Base-by-base conservation (phyloP, 2,329 filamentous ascomycete species). In the Didymella keratinophila region DNA sequence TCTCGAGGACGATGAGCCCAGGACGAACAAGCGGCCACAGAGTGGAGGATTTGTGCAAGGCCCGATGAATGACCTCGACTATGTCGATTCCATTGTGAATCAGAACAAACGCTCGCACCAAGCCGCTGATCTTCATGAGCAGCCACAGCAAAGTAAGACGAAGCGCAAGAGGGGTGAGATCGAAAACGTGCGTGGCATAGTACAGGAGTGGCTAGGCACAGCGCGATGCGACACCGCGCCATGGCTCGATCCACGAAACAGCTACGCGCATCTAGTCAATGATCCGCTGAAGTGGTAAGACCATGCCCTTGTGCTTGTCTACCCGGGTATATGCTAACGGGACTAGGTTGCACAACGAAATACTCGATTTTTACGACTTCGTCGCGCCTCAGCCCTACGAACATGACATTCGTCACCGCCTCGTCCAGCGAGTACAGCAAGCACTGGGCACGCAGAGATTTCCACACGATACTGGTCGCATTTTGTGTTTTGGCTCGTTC, bases 401-500 rank as follows among this genome's bases (percentile, higher is more conserved):
- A 76, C 84, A 93, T 61, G 80, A 83, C 3, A 86, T 97, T 53
- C 91, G 95, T 10, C 78, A 83, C 20, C 85, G 90, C 45, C 80
- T 99, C 14, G 83, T 98, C 32, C 78, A 86, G 3, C 87, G 92
- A 18, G 81, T 98, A 2, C 82, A 87, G 48, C 71, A 74, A 18
- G 82, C 83, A 2, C 83, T 96, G 69, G 82, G 66, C 10, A 52
- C 46, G 21, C 63, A 61, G 4, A 52, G 60, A 12, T 68, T 71
- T 23, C 61, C 65, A 12, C 60, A 66, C 18, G 60, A 63, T 18
- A 57, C 80, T 75, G 86, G 88, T 11, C 82, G 88, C 47, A 81
- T 97, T 8, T 81, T 85, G 32, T 83, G 89, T 10, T 99, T 99
- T 74, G 95, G 95, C n/a, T 98, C 95, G 0, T 99, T 93, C 77